phyloP scores from a whole-genome alignment of 495 filamentous ascomycete species.

The Friedmanniomyces endolithicus region DNA sequence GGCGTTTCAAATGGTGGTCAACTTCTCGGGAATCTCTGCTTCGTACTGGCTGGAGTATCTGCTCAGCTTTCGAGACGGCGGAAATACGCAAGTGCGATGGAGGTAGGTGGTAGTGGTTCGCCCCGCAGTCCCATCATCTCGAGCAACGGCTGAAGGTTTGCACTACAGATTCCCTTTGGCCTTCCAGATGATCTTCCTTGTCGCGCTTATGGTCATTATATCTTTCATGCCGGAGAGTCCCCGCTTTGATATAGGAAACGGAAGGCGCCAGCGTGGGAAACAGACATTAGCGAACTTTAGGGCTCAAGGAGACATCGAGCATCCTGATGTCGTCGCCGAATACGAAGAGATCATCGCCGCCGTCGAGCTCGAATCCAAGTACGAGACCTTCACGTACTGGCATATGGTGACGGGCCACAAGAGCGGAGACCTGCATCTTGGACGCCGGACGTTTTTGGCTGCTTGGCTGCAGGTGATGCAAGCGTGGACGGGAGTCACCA shows the following conservation, averaged over 20 bases:
- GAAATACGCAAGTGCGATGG: constrained; percentile 47
- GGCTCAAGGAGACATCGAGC: constrained; percentile 46
- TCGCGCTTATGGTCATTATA: constrained; percentile 30
- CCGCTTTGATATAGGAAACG: constrained; percentile 14
- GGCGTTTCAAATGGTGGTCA: constrained; percentile 57
- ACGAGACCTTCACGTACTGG: constrained; percentile 41
- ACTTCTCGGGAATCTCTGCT: constrained; percentile 48
- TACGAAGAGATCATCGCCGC: constrained; percentile 49
- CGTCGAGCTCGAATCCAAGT: constrained; percentile 43
- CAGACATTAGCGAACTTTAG: constrained; percentile 49
- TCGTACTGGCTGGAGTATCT: constrained; percentile 50
- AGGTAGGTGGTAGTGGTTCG: constrained; percentile 1
- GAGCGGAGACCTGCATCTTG: constrained; percentile 49
- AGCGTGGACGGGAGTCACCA: constrained; percentile 60
- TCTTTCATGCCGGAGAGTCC: constrained; percentile 16
- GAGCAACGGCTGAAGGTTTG: background rate
- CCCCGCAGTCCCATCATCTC: background rate
- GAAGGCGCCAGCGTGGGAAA: constrained; percentile 21
- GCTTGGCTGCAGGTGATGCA: constrained; percentile 63
- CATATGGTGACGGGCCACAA: constrained; percentile 51
- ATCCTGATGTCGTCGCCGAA: constrained; percentile 42
- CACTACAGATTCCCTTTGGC: constrained; percentile 52
- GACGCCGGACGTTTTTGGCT: constrained; percentile 50
- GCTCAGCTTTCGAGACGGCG: constrained; percentile 45
- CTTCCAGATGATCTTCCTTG: constrained; percentile 53